Evolutionary conservation across 2,329 filamentous ascomycete genomes (phyloP), one percentile per base, ranked within the genome.

Genomic region (Venturiaceae sp.): DNA sequence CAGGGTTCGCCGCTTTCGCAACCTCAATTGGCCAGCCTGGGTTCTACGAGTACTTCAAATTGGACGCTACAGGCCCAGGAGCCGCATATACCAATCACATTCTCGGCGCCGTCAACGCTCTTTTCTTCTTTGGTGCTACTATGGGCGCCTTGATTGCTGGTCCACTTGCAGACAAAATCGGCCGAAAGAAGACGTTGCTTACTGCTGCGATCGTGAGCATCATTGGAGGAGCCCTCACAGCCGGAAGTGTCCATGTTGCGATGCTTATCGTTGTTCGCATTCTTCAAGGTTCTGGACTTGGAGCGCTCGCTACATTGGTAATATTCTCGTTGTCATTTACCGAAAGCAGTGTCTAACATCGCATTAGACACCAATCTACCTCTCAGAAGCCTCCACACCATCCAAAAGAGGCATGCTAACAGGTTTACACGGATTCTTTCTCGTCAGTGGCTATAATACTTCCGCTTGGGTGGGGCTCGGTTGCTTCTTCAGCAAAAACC

Each of bases 321-420:
- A n/a, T n/a, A n/a, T n/a, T n/a, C n/a, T n/a, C n/a, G n/a, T n/a
- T n/a, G n/a, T n/a, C n/a, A n/a, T n/a, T n/a, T n/a, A n/a, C n/a
- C n/a, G n/a, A n/a, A n/a, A n/a, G n/a, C n/a, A n/a, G n/a, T n/a
- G n/a, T n/a, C n/a, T n/a, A n/a, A n/a, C n/a, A n/a, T n/a, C n/a
- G n/a, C n/a, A n/a, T n/a, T n/a, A n/a, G 1, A 60, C 63, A 13
- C 65, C 65, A n/a, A 66, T 67, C 26, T 66, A 65, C 47, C 64
- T 66, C 11, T 64, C 66, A 62, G 55, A 57, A 33, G 63, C 64
- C n/a, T 64, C 64, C 1, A 66, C 64, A 6, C 62, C 64, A 3
- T 60, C 61, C 2, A 66, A 66, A 46, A 61, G 66, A 36, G 65
- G 66, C 14, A 64, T 66, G 61, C 59, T 67, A 3, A 66, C 63